Base-by-base conservation (phyloP, 2,329 filamentous ascomycete species). In the Colletotrichum salicis region DNA sequence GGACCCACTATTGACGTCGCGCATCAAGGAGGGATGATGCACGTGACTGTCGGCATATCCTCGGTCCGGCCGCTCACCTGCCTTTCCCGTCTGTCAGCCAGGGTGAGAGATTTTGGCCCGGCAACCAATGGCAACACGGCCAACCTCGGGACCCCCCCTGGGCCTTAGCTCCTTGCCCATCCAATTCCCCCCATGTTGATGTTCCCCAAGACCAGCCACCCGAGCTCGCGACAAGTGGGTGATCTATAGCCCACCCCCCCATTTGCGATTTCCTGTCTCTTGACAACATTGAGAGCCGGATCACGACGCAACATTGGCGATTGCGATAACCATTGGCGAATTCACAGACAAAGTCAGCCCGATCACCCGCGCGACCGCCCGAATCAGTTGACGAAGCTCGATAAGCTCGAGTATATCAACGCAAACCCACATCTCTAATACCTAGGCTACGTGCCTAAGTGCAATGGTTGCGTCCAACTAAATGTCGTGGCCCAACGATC, bases 401-500 rank as follows among this genome's bases (percentile, higher is more conserved):
- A 37, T 24, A 45, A 62, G 56, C 48, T 58, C 48, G 55, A 65
- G 64, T 33, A n/a, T 45, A 22, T 58, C 48, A 4, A 48, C 33
- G 22, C 29, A 29, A n/a, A 54, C 31, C 33, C 35, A 71, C 31
- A 61, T 33, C 31, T 24, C 8, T 24, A 22, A 41, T 48, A 69
- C 65, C 41, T 69, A 59, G 65, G 70, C 70, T 35, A 31, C 24
- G 51, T 24, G 67, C 67, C 67, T 55, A 61, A 33, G 35, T 74
- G 73, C 73, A 67, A 74, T 74, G 73, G 59, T 60, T 24, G 64
- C 68, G 31, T 69, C 71, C 74, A 76, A 74, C 72, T 84, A 83
- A 80, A 91, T 91, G 89, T 89, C 89, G 79, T 86, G 86, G 78
- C 85, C 86, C 74, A 90, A 91, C 87, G 90, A 93, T 84, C 86